These are phyloP conservation scores for Murraya koenigii DNA, from an alignment of 345 rosid species.

Conservation along the genomic window DNA sequence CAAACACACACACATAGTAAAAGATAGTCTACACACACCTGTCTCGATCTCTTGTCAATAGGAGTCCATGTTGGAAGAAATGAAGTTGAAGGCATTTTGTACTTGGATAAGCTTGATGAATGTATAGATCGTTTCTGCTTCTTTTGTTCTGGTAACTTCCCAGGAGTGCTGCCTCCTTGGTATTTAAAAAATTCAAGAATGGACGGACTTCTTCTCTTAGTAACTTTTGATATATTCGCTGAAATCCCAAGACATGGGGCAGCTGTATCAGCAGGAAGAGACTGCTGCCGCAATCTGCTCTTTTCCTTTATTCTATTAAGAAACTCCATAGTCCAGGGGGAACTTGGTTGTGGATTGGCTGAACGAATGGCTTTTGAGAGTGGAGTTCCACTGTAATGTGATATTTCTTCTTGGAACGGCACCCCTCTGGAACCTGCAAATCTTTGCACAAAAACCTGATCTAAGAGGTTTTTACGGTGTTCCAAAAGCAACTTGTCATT, in stretches of 20 bases:
- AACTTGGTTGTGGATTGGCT: conserved; percentile 46
- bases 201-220: conserved; percentile 72
- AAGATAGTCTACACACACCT: conserved; percentile 29
- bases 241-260: conserved; percentile 33
- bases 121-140: conserved; percentile 50
- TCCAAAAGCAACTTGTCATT: conserved; percentile 32
- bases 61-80: conserved; percentile 55
- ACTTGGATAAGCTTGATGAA: conserved; percentile 35
- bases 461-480: conserved; percentile 33
- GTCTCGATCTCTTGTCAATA: conserved; percentile 70
- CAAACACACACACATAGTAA: neutral
- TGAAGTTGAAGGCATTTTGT: conserved; percentile 35
- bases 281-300: conserved; percentile 60
- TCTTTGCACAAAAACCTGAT: conserved; percentile 37
- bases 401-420: conserved; percentile 46
- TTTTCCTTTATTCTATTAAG: conserved; percentile 80
- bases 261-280: conserved; percentile 48
- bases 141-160: conserved; percentile 45
- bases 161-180: conserved; percentile 54
- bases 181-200: conserved; percentile 77
- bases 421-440: conserved; percentile 34
- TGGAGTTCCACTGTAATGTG: conserved; percentile 56
- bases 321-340: conserved; percentile 95
- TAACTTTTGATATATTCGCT: conserved; percentile 38
- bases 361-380: conserved; percentile 61